Evolutionary conservation across 345 rosid species (phyloP).

Genomic region (Geranium brycei): DNA sequence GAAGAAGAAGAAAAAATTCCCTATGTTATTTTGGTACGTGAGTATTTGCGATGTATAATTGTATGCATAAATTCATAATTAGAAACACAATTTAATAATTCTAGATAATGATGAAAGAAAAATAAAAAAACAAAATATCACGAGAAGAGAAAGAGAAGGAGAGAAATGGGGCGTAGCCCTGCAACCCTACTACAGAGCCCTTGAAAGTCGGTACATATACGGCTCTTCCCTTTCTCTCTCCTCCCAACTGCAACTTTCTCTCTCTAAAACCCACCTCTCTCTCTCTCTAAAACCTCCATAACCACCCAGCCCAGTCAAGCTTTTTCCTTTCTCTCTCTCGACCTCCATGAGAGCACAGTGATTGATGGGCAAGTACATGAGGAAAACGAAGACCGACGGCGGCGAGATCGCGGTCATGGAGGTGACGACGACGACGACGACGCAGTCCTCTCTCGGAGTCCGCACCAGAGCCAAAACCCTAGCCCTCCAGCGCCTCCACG

Average conservation of each 20-base stretch:
- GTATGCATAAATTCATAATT: no score
- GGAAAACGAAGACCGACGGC: constrained; percentile 43
- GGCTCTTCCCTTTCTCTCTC: not conserved
- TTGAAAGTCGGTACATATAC: not conserved
- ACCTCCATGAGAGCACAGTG: no score
- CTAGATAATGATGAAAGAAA: no score
- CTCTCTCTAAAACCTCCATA: not conserved
- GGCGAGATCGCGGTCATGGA: constrained; percentile 61
- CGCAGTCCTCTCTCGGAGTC: constrained; percentile 58
- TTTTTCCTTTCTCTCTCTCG: no score
- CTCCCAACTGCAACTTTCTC: not conserved
- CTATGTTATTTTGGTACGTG: no score
- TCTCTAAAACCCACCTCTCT: not conserved
- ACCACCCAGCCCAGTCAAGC: no score
- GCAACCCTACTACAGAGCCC: not conserved
- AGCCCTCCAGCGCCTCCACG: constrained; percentile 14
- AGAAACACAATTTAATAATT: no score
- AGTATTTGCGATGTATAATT: no score
- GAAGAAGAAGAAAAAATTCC: no score
- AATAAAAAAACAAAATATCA: no score
- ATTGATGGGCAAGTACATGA: constrained; percentile 73
- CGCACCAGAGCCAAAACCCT: constrained; percentile 54
- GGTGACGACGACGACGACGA: constrained; percentile 6
- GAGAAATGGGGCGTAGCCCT: no score
- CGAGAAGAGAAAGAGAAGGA: no score